phyloP scores from a whole-genome alignment of 176 grass and related monocot genomes.

The Elymus sibiricus region DNA sequence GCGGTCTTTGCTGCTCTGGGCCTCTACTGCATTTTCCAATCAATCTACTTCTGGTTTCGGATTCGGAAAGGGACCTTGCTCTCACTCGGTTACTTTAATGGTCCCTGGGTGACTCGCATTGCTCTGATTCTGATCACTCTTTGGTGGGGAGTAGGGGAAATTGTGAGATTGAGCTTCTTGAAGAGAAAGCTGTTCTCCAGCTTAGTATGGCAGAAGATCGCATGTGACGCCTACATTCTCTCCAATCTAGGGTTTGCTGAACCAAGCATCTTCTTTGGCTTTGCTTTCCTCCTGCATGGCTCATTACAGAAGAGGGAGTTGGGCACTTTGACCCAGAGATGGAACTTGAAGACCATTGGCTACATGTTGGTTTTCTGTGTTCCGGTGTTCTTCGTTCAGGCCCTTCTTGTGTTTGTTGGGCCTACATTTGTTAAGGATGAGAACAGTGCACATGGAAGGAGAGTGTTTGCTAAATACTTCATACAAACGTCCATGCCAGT shows the following conservation, averaged over 20 bases:
- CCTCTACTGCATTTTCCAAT: constrained; percentile 65
- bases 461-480: constrained; percentile 62
- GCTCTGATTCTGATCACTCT: constrained; percentile 72
- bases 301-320: constrained; percentile 74
- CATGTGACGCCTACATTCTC: constrained; percentile 83
- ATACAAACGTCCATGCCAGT: constrained; percentile 43
- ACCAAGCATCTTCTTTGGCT: constrained; percentile 76
- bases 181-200: constrained; percentile 64
- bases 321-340: constrained; percentile 63
- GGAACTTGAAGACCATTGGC: constrained; percentile 78
- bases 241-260: constrained; percentile 97
- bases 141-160: constrained; percentile 80
- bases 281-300: constrained; percentile 76
- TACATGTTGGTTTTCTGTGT: constrained; percentile 75
- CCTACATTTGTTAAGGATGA: constrained; percentile 61
- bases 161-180: constrained; percentile 67
- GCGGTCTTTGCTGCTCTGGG: constrained; percentile 58
- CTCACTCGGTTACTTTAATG: constrained; percentile 82
- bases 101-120: constrained; percentile 81
- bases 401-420: constrained; percentile 57
- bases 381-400: constrained; percentile 63
- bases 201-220: constrained; percentile 54
- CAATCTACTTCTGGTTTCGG: constrained; percentile 50
- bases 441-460: constrained; percentile 39
- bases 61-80: constrained; percentile 45